A percentile compares a stretch with the other conserved stretches of the same genome.
Evolutionary conservation across 164 flowering plant species (phyloP).

Genomic region (Aristolochia fimbriata): DNA sequence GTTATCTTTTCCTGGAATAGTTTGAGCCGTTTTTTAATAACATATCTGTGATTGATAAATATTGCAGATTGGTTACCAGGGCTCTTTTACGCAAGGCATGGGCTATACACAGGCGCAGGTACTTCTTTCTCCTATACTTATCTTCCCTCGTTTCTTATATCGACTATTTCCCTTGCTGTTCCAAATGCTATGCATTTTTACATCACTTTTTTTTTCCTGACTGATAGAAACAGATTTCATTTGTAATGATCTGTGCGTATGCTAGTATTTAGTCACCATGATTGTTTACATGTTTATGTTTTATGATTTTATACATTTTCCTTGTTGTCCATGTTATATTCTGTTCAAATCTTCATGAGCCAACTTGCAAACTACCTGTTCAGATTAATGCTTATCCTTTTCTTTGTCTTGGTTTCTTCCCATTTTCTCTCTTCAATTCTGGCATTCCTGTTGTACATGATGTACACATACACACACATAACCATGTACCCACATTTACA

Average conservation of each 20-base stretch:
- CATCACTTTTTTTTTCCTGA: not conserved
- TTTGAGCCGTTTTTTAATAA: not conserved
- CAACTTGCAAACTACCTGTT: too few relatives aligned
- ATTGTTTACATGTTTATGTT: not conserved
- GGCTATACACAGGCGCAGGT: conserved; percentile 23
- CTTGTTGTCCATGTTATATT: too few relatives aligned
- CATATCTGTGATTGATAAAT: not conserved
- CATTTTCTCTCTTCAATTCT: too few relatives aligned
- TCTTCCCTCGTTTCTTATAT: not conserved
- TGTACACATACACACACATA: too few relatives aligned
- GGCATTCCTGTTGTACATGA: too few relatives aligned
- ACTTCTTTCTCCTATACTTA: not conserved
- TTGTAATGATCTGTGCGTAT: not conserved
- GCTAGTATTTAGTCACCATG: not conserved
- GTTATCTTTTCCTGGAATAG: not conserved
- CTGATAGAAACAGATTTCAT: not conserved
- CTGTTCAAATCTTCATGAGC: too few relatives aligned
- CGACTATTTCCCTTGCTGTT: not conserved
- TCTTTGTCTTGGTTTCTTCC: too few relatives aligned
- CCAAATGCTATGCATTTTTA: not conserved
- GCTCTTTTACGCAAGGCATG: conserved; percentile 18
- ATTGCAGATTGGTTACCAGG: conserved; percentile 19
- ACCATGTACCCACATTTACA: too few relatives aligned
- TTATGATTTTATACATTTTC: not conserved
- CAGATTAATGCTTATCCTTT: too few relatives aligned